phyloP scores from a whole-genome alignment of 2,329 filamentous ascomycete genomes.

The Ophiostoma populinum region DNA sequence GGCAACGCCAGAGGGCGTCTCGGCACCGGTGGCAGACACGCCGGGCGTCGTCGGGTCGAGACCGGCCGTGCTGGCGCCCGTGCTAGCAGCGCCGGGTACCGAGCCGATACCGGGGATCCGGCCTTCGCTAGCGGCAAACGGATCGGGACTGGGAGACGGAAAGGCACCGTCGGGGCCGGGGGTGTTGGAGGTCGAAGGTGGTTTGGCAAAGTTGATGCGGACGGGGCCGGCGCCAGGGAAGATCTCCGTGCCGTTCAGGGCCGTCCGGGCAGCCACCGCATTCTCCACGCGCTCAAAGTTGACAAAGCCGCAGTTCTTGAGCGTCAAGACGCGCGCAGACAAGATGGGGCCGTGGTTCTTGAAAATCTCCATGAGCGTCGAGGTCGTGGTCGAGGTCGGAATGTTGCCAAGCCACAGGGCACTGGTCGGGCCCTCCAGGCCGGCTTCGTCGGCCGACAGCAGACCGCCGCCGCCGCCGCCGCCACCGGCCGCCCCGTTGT shows the following conservation, averaged over 20 bases:
- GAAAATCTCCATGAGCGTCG: slow-evolving; percentile 89
- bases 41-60: slow-evolving; percentile 14
- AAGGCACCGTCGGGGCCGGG: slow-evolving; percentile 78
- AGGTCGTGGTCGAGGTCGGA: slow-evolving; percentile 88
- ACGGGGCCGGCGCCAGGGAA: slow-evolving; percentile 93
- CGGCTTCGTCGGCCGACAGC: slow-evolving; percentile 58
- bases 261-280: slow-evolving; percentile 71
- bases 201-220: slow-evolving; percentile 93
- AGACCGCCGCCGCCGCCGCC: slow-evolving; percentile 30
- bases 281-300: slow-evolving; percentile 90
- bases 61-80: slow-evolving; percentile 7
- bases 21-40: not conserved
- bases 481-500: slow-evolving; percentile 24
- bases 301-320: slow-evolving; percentile 98
- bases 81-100: slow-evolving; percentile 17
- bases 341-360: slow-evolving; percentile 80
- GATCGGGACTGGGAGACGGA: slow-evolving; percentile 81
- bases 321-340: slow-evolving; percentile 81
- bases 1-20: slow-evolving; percentile 9
- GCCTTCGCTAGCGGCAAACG: slow-evolving; percentile 35
- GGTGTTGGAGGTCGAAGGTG: slow-evolving; percentile 74
- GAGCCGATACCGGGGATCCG: slow-evolving; percentile 2
- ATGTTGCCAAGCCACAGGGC: slow-evolving; percentile 96
- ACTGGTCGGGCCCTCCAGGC: slow-evolving; percentile 75
- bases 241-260: slow-evolving; percentile 92